A percentile compares a stretch with the other conserved stretches of the same genome.
phyloP scores from a whole-genome alignment of 129 eudicot species.

The Saposhnikovia divaricata region DNA sequence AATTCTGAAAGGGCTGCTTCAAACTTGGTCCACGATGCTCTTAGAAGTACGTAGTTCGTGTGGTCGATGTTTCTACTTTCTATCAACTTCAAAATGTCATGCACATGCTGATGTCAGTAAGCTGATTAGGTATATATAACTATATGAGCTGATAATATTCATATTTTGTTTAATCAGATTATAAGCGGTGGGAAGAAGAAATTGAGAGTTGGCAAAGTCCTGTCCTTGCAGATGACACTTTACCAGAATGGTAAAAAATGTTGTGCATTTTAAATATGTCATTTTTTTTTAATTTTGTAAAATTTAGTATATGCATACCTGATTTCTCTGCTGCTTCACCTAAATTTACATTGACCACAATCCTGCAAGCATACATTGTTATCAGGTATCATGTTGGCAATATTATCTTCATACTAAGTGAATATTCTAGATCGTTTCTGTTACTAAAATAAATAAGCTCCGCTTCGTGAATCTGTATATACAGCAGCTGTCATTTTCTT shows the following conservation, averaged over 20 bases:
- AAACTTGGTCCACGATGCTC: slow-evolving; percentile 76
- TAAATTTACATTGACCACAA: neutral
- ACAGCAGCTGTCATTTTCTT: neutral
- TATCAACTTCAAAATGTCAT: neutral
- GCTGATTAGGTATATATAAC: neutral
- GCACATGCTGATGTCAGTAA: neutral
- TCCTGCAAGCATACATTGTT: neutral
- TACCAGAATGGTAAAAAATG: slow-evolving; percentile 79
- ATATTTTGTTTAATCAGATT: slow-evolving; percentile 35
- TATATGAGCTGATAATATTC: neutral
- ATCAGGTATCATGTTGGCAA: neutral
- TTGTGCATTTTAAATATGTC: neutral
- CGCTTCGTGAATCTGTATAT: neutral
- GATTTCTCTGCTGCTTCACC: neutral
- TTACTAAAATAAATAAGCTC: neutral
- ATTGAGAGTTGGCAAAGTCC: slow-evolving; percentile 96
- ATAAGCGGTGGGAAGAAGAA: slow-evolving; percentile 92
- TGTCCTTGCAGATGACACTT: slow-evolving; percentile 56
- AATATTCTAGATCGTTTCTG: neutral
- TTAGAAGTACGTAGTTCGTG: slow-evolving; percentile 48
- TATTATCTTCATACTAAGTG: neutral
- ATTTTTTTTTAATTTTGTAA: neutral
- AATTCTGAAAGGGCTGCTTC: slow-evolving; percentile 78
- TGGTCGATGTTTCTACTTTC: neutral
- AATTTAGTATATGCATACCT: neutral